Base-by-base conservation (phyloP, 306 rosid genomes). In the Carpinus viminea region DNA sequence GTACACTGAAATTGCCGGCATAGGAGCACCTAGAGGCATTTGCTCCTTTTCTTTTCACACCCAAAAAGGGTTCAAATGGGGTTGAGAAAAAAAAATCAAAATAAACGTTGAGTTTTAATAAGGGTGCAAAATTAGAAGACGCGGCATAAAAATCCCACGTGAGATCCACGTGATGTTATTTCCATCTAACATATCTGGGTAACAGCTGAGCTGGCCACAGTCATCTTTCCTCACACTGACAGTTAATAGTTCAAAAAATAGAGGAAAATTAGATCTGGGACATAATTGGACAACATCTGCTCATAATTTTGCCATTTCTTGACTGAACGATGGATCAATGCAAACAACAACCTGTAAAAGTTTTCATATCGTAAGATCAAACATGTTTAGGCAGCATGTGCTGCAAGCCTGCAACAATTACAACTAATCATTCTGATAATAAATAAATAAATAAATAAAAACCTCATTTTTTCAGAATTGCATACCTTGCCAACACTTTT, bases 401-500 rank as follows among this genome's bases (percentile, higher is more conserved):
- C 50, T 0, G 57, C n/a, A n/a, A n/a, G n/a, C n/a, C n/a, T n/a
- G n/a, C 7, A 38, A 60, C 8, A 20, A 31, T 0, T 12, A 60
- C 8, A 20, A 31, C 12, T 12, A 54, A 26, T 9, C 60, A 59
- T 15, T 52, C 8, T 59, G 51, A 50, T 21, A 43, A 52, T 34
- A 76, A 46, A 38, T n/a, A 9, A 12, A 4, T 16, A 48, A 46
- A 69, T 24, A 61, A 53, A 77, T 24, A 78, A 77, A 61, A 10
- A 38, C 21, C 45, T 74, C 4, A 24, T 4, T 38, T 15, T 41
- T 64, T 53, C 51, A 75, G 20, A 74, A 64, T 47, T 57, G 78
- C 66, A 59, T 92, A 95, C 98, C 98, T 95, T 95, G 65, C 98
- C 98, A 31, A 92, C 91, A 76, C 98, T 95, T 84, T 88, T 89